These are phyloP conservation scores for Geotrichum histeridarum DNA, from an alignment of 1,139 yeast species.

Conservation along the genomic window DNA sequence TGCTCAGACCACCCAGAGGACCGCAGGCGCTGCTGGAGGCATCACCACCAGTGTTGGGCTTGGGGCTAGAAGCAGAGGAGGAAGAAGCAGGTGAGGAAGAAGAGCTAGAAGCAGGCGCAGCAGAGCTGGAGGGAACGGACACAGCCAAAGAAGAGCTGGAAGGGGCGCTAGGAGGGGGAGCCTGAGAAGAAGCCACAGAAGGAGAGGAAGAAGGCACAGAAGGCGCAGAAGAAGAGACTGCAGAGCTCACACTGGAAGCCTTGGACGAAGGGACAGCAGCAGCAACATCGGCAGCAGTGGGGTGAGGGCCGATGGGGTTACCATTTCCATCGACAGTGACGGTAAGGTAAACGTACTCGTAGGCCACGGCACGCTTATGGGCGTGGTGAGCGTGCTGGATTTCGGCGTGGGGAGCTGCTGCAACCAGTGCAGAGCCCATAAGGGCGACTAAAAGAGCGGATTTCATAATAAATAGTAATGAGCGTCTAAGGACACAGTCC, in stretches of 20 bases:
- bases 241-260: slow-evolving; percentile 7
- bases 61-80: background rate
- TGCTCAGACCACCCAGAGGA: slow-evolving; percentile 38
- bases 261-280: slow-evolving; percentile 11
- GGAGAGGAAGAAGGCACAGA: slow-evolving; percentile 34
- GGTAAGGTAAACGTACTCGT: slow-evolving; percentile 75
- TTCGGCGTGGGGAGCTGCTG: slow-evolving; percentile 18
- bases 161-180: slow-evolving; percentile 23
- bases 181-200: slow-evolving; percentile 30
- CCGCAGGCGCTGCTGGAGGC: slow-evolving; percentile 29
- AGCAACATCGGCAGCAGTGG: slow-evolving; percentile 20
- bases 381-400: slow-evolving; percentile 53
- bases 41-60: background rate
- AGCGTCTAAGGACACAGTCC: background rate
- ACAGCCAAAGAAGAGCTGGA: slow-evolving; percentile 5
- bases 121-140: slow-evolving; percentile 27
- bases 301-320: slow-evolving; percentile 37
- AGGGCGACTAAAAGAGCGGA: slow-evolving; percentile 15
- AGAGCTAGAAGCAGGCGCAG: slow-evolving; percentile 25
- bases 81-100: slow-evolving; percentile 15
- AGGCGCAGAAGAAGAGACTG: slow-evolving; percentile 29
- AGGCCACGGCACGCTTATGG: slow-evolving; percentile 59
- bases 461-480: slow-evolving; percentile 8
- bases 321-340: slow-evolving; percentile 70
- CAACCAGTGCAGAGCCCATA: slow-evolving; percentile 19